Evolutionary conservation across 2,329 filamentous ascomycete genomes (phyloP).

Genomic region (Plenodomus lindquistii): DNA sequence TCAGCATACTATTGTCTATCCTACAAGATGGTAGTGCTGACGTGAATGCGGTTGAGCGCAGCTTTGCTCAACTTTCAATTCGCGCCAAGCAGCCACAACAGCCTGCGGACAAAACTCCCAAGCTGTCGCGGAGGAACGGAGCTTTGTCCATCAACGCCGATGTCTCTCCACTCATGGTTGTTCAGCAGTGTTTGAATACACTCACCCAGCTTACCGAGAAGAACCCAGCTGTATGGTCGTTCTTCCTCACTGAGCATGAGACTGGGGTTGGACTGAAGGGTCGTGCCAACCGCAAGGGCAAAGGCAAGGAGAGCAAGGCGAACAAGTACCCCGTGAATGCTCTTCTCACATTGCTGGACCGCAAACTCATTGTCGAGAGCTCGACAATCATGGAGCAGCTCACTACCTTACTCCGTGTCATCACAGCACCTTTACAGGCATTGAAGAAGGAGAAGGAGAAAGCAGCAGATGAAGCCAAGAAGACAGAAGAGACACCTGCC

Average conservation of each 20-base stretch:
- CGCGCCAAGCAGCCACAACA: constrained; percentile 77
- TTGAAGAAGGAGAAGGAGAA: constrained; percentile 82
- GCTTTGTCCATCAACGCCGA: constrained; percentile 72
- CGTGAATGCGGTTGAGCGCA: constrained; percentile 89
- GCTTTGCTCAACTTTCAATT: constrained; percentile 89
- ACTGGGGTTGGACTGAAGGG: constrained; percentile 76
- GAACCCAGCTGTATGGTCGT: constrained; percentile 83
- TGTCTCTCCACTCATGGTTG: constrained; percentile 89
- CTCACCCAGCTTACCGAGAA: constrained; percentile 81
- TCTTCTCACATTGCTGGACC: constrained; percentile 82
- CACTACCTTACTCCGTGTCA: constrained; percentile 81
- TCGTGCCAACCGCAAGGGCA: constrained; percentile 78
- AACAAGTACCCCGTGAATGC: constrained; percentile 92
- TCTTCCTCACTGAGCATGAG: constrained; percentile 96
- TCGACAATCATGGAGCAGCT: constrained; percentile 95
- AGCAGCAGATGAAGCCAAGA: constrained; percentile 52
- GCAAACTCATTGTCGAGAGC: constrained; percentile 95
- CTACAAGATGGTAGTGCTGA: constrained; percentile 94
- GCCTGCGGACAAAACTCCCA: constrained; percentile 75
- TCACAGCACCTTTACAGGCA: constrained; percentile 84
- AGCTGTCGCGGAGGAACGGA: constrained; percentile 75
- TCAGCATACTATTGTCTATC: constrained; percentile 89
- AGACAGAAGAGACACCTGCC: constrained; percentile 22
- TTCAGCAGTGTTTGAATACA: constrained; percentile 90
- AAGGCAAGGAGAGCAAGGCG: constrained; percentile 80